phyloP scores from a whole-genome alignment of 2,329 filamentous ascomycete genomes.

The Aspergillus luchuensis region DNA sequence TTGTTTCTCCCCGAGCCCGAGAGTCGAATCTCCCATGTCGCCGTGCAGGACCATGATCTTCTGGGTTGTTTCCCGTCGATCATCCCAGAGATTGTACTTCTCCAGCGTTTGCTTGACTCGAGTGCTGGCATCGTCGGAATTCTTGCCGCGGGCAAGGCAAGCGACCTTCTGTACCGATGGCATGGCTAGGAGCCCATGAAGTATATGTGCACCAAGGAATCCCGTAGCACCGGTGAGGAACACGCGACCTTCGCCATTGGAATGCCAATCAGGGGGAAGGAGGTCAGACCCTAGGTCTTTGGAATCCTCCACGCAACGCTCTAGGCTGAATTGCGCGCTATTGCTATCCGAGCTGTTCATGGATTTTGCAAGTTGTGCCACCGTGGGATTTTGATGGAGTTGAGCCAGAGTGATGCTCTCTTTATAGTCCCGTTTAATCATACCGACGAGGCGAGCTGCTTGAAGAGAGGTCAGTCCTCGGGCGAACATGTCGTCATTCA shows the following conservation, averaged over 20 bases:
- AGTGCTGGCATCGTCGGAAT: no score
- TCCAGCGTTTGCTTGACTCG: no score
- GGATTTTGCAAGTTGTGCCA: not conserved
- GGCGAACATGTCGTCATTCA: constrained; percentile 10
- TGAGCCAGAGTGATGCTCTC: constrained; percentile 4
- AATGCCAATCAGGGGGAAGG: constrained; percentile 8
- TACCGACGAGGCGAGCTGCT: constrained; percentile 6
- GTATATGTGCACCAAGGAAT: constrained; percentile 9
- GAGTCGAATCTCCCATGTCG: no score
- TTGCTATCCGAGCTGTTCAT: not conserved
- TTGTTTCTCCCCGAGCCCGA: no score
- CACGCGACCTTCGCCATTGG: constrained; percentile 10
- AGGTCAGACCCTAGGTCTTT: constrained; percentile 3
- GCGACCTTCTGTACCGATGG: no score
- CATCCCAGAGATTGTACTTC: no score
- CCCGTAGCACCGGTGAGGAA: constrained; percentile 15
- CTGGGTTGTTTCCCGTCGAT: no score
- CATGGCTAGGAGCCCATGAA: no score
- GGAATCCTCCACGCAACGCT: constrained; percentile 3
- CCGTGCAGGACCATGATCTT: no score
- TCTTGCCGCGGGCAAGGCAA: no score
- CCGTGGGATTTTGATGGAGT: not conserved
- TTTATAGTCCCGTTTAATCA: not conserved
- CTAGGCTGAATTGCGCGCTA: not conserved
- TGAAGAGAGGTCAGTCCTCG: constrained; percentile 11